phyloP scores from a whole-genome alignment of 805 yeast species.

The Sugiyamaella lignohabitans region DNA sequence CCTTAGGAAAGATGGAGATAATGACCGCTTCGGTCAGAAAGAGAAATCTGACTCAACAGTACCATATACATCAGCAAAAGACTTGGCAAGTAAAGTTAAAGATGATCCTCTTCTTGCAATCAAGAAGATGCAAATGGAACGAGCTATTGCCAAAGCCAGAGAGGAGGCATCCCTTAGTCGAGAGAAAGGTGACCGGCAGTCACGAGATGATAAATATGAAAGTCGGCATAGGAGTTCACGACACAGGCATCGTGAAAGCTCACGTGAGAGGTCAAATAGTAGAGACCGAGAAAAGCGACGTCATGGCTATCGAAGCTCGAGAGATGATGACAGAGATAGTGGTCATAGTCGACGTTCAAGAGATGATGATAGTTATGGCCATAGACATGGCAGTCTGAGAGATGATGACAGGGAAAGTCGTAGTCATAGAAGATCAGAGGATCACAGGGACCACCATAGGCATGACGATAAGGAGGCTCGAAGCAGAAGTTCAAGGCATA shows the following conservation, averaged over 20 bases:
- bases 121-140: conserved; percentile 26
- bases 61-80: conserved; percentile 7
- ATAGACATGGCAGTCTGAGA: conserved; percentile 1
- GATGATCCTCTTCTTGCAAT: conserved; percentile 49
- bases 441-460: conserved; percentile 1
- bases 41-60: no score
- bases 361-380: conserved; percentile 10
- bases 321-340: conserved; percentile 10
- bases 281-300: no score
- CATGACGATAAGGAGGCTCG: background rate
- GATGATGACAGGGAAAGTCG: background rate
- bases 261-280: no score
- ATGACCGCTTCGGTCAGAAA: conserved; percentile 10
- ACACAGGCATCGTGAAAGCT: no score
- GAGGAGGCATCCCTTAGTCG: conserved; percentile 7
- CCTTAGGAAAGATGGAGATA: conserved; percentile 7
- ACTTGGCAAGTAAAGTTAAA: conserved; percentile 3
- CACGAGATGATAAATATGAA: background rate
- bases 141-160: conserved; percentile 1
- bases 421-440: background rate
- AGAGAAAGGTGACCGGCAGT: conserved; percentile 6
- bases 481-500: background rate
- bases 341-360: conserved; percentile 13
- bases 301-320: no score
- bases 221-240: conserved; percentile 7